Evolutionary conservation across 2,329 filamentous ascomycete species (phyloP).

Genomic region (Alternaria brassicicola): DNA sequence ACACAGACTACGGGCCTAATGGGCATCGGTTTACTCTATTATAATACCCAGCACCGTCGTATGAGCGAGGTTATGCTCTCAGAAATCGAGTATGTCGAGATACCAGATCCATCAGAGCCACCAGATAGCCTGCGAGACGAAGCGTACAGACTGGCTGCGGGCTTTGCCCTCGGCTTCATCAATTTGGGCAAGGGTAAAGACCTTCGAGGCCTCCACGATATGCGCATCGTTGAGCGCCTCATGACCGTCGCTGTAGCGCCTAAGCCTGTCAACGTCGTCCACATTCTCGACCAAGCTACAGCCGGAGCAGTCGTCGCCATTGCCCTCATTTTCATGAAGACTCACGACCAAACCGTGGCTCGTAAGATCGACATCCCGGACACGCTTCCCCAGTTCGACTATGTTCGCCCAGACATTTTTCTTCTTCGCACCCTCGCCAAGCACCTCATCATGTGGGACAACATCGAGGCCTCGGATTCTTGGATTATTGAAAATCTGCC

Average conservation of each 20-base stretch:
- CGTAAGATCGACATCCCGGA: slow-evolving; percentile 93
- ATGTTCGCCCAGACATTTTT: slow-evolving; percentile 90
- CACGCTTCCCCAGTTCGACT: slow-evolving; percentile 89
- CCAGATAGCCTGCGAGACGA: slow-evolving; percentile 87
- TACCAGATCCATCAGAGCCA: slow-evolving; percentile 70
- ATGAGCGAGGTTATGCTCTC: slow-evolving; percentile 99
- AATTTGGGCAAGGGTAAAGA: slow-evolving; percentile 92
- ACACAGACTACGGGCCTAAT: slow-evolving; percentile 97
- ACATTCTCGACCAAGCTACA: slow-evolving; percentile 89
- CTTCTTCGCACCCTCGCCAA: slow-evolving; percentile 86
- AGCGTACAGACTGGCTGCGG: slow-evolving; percentile 93
- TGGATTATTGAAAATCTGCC: slow-evolving; percentile 83
- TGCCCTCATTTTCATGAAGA: slow-evolving; percentile 95
- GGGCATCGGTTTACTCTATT: slow-evolving; percentile 94
- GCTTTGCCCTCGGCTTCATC: slow-evolving; percentile 91
- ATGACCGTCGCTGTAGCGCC: slow-evolving; percentile 84
- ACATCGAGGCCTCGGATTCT: slow-evolving; percentile 71
- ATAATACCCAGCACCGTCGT: slow-evolving; percentile 90
- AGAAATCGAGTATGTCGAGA: slow-evolving; percentile 87
- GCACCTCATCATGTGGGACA: slow-evolving; percentile 91
- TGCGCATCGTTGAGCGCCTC: slow-evolving; percentile 88
- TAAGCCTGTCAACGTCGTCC: slow-evolving; percentile 89
- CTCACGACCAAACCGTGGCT: slow-evolving; percentile 83
- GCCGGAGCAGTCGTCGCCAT: slow-evolving; percentile 92
- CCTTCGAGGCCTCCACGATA: slow-evolving; percentile 86